Evolutionary conservation across 371 early-diverging fungal genomes (phyloP).

Genomic region (Lichtheimia ornata): DNA sequence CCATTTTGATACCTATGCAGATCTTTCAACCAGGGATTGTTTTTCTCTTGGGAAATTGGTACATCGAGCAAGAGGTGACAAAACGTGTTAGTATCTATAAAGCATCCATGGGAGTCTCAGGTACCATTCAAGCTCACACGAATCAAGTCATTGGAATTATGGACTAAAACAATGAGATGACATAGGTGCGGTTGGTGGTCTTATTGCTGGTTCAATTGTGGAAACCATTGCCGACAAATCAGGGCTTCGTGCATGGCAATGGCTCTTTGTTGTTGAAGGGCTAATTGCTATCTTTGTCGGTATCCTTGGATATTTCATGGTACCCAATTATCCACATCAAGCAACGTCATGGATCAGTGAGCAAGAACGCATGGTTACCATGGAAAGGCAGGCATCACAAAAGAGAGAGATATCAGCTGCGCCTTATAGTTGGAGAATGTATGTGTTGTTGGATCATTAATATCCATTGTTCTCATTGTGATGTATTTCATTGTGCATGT

Average conservation of each 20-base stretch:
- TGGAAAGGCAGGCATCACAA: neutral
- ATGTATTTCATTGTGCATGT: too few relatives aligned
- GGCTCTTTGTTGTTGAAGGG: conserved; percentile 22
- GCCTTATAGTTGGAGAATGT: too few relatives aligned
- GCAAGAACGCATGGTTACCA: conserved; percentile 40
- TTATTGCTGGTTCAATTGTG: conserved; percentile 16
- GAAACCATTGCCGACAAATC: conserved; percentile 14
- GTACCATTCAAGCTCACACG: too few relatives aligned
- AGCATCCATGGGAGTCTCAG: neutral
- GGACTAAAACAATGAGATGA: neutral
- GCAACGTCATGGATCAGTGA: conserved; percentile 44
- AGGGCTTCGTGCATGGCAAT: conserved; percentile 22
- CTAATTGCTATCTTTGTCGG: conserved; percentile 23
- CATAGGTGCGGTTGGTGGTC: conserved; percentile 9
- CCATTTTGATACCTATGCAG: neutral
- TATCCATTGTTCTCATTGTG: too few relatives aligned
- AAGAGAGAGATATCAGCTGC: too few relatives aligned
- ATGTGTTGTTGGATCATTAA: too few relatives aligned
- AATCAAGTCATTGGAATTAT: neutral
- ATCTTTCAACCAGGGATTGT: neutral
- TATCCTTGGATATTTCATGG: conserved; percentile 15
- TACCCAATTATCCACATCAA: conserved; percentile 49
- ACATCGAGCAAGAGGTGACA: neutral
- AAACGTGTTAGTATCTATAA: neutral
- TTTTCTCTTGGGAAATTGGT: neutral